A percentile compares a stretch with the other conserved stretches of the same genome.
These are phyloP conservation scores for Avena insularis DNA, from an alignment of 176 grass and related monocot species.

Conservation along the genomic window DNA sequence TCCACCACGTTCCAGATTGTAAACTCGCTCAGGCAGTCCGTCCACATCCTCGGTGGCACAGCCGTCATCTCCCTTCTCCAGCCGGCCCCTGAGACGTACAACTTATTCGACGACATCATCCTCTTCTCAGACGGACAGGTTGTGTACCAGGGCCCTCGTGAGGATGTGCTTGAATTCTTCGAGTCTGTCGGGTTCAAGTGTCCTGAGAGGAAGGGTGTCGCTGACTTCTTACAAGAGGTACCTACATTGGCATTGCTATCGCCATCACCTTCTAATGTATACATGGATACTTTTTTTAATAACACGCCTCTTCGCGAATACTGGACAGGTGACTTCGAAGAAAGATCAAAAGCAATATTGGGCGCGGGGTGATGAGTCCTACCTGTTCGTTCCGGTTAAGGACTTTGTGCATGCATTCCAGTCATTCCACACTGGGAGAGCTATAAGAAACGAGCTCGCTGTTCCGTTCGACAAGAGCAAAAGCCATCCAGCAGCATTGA, in stretches of 20 bases:
- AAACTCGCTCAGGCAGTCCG: constrained; percentile 81
- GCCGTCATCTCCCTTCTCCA: constrained; percentile 87
- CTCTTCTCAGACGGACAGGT: constrained; percentile 87
- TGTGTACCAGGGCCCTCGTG: constrained; percentile 83
- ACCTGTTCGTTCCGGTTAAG: constrained; percentile 74
- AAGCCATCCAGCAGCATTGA: constrained; percentile 80
- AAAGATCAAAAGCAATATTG: constrained; percentile 96
- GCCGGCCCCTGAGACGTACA: constrained; percentile 87
- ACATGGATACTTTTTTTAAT: neutral
- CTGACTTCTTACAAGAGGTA: constrained; percentile 97
- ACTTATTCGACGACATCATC: constrained; percentile 88
- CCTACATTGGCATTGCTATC: neutral
- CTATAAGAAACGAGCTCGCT: constrained; percentile 59
- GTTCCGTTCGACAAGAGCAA: constrained; percentile 69
- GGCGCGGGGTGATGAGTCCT: constrained; percentile 43
- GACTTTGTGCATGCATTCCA: constrained; percentile 58
- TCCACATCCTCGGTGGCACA: constrained; percentile 86
- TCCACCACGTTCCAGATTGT: constrained; percentile 97
- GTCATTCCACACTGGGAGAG: constrained; percentile 65
- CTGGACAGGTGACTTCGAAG: constrained; percentile 62
- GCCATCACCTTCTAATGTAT: constrained; percentile 6
- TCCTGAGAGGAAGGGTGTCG: constrained; percentile 87
- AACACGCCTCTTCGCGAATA: neutral
- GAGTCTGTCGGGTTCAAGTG: constrained; percentile 84
- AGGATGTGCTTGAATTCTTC: constrained; percentile 87